Conservation (phyloP, 306 rosid genomes). For the Echinosophora koreensis region DNA sequence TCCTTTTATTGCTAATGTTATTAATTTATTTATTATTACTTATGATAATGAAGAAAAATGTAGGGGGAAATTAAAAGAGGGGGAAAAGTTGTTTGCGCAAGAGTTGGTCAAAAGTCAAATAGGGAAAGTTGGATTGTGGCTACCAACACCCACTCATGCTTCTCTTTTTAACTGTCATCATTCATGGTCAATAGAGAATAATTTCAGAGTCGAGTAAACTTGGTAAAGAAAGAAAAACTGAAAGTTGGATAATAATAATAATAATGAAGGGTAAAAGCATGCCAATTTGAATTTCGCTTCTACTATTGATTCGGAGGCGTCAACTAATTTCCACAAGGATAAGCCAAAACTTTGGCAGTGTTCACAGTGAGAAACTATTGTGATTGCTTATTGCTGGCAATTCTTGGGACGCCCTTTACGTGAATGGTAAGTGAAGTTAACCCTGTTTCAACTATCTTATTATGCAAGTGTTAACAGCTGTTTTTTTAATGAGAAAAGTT, state of each 20-base stretch:
- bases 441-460: constrained; percentile 53
- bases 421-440: constrained; percentile 75
- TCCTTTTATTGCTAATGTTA: not conserved
- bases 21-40: too few relatives aligned
- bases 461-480: constrained; percentile 59
- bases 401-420: constrained; percentile 64
- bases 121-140: constrained; percentile 40
- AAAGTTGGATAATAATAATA: constrained; percentile 26
- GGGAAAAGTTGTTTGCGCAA: too few relatives aligned
- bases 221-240: constrained; percentile 10
- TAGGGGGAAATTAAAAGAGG: too few relatives aligned
- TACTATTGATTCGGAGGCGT: constrained; percentile 43
- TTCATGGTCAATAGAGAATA: constrained; percentile 46
- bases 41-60: too few relatives aligned
- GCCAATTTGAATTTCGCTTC: constrained; percentile 39
- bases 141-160: constrained; percentile 59
- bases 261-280: constrained; percentile 50
- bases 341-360: constrained; percentile 46
- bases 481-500: too few relatives aligned
- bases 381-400: constrained; percentile 64
- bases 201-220: constrained; percentile 32
- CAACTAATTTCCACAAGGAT: constrained; percentile 41
- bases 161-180: constrained; percentile 48
- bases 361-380: constrained; percentile 41
- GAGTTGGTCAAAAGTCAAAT: constrained; percentile 52